phyloP scores from a whole-genome alignment of 306 rosid species.

The Medicago arabica region DNA sequence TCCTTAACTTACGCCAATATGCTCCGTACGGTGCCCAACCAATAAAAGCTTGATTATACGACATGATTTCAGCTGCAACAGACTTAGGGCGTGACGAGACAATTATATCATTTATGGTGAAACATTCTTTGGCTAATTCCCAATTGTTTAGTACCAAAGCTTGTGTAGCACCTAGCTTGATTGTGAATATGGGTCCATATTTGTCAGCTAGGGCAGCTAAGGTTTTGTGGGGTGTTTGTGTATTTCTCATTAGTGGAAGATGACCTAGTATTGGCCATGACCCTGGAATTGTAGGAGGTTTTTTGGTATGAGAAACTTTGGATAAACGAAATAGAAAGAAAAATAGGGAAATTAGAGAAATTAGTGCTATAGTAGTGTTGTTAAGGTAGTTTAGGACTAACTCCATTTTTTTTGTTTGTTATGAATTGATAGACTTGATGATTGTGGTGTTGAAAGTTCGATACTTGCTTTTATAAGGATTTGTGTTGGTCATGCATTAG shows the following conservation, averaged over 20 bases:
- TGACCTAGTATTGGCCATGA: constrained; percentile 56
- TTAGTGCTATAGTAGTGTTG: background rate
- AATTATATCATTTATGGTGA: constrained; percentile 32
- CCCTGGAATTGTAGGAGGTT: constrained; percentile 29
- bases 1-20: constrained; percentile 50
- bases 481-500: background rate
- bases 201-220: constrained; percentile 43
- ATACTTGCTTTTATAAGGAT: constrained; percentile 10
- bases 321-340: constrained; percentile 4
- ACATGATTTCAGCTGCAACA: constrained; percentile 8
- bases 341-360: constrained; percentile 11
- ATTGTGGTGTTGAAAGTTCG: background rate
- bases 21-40: constrained; percentile 44
- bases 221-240: constrained; percentile 25
- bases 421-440: too few relatives aligned
- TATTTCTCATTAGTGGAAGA: constrained; percentile 4
- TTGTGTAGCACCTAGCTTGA: constrained; percentile 15
- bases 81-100: constrained; percentile 33
- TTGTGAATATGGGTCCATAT: constrained; percentile 47
- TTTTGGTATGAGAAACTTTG: constrained; percentile 3
- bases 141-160: constrained; percentile 43
- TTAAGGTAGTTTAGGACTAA: constrained; percentile 11
- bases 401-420: constrained; percentile 34
- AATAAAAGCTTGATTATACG: constrained; percentile 40
- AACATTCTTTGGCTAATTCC: constrained; percentile 49